These are phyloP conservation scores for Calonectria pseudoturangicola DNA, from an alignment of 2,329 filamentous ascomycete genomes.

Conservation along the genomic window DNA sequence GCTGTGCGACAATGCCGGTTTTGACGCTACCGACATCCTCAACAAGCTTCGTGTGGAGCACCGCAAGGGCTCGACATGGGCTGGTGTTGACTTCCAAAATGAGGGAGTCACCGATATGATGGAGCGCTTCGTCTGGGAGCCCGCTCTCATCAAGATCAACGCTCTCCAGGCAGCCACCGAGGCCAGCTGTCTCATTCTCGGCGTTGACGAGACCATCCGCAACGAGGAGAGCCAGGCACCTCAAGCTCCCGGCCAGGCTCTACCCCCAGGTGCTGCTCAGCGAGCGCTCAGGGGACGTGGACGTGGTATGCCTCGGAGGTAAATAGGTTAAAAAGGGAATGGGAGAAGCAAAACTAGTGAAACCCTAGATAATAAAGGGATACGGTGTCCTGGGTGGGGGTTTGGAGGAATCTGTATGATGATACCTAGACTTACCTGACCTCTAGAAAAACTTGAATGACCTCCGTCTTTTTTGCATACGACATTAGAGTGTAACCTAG, in stretches of 20 bases:
- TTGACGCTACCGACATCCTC: slow-evolving; percentile 98
- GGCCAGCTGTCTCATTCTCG: slow-evolving; percentile 94
- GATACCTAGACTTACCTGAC: slow-evolving; percentile 58
- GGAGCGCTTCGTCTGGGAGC: slow-evolving; percentile 98
- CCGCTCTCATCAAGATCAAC: slow-evolving; percentile 96
- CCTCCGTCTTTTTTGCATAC: slow-evolving; percentile 43
- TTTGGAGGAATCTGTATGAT: slow-evolving; percentile 61
- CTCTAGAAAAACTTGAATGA: slow-evolving; percentile 53
- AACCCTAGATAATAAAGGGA: slow-evolving; percentile 45
- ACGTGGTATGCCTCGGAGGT: slow-evolving; percentile 92
- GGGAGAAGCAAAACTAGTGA: slow-evolving; percentile 42
- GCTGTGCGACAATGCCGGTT: slow-evolving; percentile 98
- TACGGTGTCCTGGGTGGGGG: slow-evolving; percentile 46
- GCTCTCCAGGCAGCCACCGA: slow-evolving; percentile 97
- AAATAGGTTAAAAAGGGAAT: slow-evolving; percentile 56
- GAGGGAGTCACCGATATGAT: slow-evolving; percentile 97
- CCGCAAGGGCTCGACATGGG: slow-evolving; percentile 93
- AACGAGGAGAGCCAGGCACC: slow-evolving; percentile 95
- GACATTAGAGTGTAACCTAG: slow-evolving; percentile 9
- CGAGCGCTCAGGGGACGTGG: slow-evolving; percentile 89
- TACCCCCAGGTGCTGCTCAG: slow-evolving; percentile 90
- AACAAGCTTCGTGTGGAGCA: slow-evolving; percentile 98
- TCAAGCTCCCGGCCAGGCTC: slow-evolving; percentile 84
- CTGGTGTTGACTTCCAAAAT: slow-evolving; percentile 94
- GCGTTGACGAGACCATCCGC: slow-evolving; percentile 98